Evolutionary conservation across 2,329 filamentous ascomycete species (phyloP).

Genomic region (Aspergillus tanneri): DNA sequence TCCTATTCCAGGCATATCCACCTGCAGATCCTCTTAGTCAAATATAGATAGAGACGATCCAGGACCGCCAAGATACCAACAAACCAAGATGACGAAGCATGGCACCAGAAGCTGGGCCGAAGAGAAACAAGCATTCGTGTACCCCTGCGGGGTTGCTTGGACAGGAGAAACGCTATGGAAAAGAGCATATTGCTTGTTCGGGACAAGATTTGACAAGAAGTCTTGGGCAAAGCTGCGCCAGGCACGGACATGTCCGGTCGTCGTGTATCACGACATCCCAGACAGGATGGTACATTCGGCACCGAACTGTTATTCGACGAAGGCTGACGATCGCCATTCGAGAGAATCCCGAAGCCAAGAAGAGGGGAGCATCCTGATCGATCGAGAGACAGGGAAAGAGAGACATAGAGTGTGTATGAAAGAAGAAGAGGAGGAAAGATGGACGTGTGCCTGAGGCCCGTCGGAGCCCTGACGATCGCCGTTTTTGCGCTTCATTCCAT

Average conservation of each 20-base stretch:
- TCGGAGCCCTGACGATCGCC: neutral
- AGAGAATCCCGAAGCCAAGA: neutral
- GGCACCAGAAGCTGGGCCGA: neutral
- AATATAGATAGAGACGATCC: neutral
- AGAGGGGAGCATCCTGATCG: neutral
- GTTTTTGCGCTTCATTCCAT: neutral
- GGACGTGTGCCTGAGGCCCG: neutral
- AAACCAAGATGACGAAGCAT: neutral
- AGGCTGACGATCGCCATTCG: conserved; percentile 13
- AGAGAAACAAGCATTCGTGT: neutral
- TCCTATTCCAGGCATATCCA: conserved; percentile 21
- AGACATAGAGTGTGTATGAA: no score
- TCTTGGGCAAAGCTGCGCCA: neutral
- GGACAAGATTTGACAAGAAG: conserved; percentile 10
- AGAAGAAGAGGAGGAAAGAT: neutral
- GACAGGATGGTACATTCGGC: no score
- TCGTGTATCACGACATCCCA: neutral
- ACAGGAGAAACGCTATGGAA: conserved; percentile 13
- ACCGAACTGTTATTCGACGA: conserved; percentile 7
- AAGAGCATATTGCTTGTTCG: conserved; percentile 15
- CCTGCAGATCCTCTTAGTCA: conserved; percentile 7
- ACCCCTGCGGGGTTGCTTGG: neutral
- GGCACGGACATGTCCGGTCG: conserved; percentile 7
- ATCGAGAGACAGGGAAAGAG: conserved; percentile 11
- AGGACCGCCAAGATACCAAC: conserved; percentile 4